These are phyloP conservation scores for Mycena epipterygia DNA, from an alignment of 768 basidiomycete genomes.

Conservation along the genomic window DNA sequence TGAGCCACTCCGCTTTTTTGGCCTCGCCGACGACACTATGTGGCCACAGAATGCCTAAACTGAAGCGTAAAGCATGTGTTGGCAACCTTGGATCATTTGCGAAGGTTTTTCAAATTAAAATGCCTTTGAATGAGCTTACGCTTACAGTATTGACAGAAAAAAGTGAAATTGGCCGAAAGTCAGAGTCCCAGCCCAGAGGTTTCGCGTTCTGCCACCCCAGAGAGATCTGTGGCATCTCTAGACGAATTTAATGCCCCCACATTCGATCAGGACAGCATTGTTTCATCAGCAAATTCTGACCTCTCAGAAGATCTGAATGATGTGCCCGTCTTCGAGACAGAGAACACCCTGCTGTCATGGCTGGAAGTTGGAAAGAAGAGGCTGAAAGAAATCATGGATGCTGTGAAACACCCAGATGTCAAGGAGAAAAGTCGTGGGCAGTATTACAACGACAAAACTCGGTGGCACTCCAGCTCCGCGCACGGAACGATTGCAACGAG, in stretches of 20 bases:
- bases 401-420: neutral
- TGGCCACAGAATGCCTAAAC: neutral
- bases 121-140: neutral
- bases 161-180: neutral
- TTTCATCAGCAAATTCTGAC: neutral
- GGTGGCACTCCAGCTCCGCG: neutral
- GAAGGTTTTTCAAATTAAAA: neutral
- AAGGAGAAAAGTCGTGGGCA: neutral
- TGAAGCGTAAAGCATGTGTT: neutral
- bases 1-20: neutral
- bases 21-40: too few relatives aligned
- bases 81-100: neutral
- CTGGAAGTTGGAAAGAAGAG: neutral
- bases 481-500: neutral
- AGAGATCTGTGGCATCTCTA: neutral
- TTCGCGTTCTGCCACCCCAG: neutral
- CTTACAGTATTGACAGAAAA: neutral
- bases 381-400: neutral
- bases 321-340: neutral
- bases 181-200: neutral
- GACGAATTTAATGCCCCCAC: neutral
- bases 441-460: neutral
- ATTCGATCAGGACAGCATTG: neutral
- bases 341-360: neutral
- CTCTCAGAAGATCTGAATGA: neutral